phyloP scores from a whole-genome alignment of 805 yeast species.

The Monosporozyma aerobia region DNA sequence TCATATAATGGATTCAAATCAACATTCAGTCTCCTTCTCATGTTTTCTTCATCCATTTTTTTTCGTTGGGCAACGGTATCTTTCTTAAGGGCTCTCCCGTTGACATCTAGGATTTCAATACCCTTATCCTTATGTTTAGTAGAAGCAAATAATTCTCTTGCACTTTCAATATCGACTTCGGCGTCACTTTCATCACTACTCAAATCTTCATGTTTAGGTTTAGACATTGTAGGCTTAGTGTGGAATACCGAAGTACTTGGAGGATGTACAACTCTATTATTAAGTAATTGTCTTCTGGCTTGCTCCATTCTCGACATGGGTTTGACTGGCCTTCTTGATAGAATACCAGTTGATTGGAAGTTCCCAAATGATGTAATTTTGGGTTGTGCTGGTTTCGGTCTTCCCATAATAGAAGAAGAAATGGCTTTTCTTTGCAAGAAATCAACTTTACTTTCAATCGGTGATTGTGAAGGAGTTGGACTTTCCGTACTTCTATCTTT shows the following conservation, averaged over 20 bases:
- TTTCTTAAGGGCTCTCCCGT: constrained; percentile 32
- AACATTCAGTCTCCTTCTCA: constrained; percentile 72
- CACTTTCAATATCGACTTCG: constrained; percentile 32
- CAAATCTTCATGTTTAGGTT: constrained; percentile 17
- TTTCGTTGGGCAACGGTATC: constrained; percentile 34
- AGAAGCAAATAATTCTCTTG: constrained; percentile 29
- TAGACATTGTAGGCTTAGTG: constrained; percentile 25
- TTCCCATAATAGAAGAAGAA: constrained; percentile 22
- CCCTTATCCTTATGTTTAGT: constrained; percentile 25
- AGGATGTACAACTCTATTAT: constrained; percentile 34
- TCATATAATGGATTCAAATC: constrained; percentile 68
- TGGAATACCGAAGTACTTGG: constrained; percentile 44
- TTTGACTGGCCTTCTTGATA: constrained; percentile 10
- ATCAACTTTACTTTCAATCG: constrained; percentile 24
- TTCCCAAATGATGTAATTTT: constrained; percentile 34
- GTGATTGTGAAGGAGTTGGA: constrained; percentile 5
- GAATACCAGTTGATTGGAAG: constrained; percentile 20
- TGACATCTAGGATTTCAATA: constrained; percentile 33
- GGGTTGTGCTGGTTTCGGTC: constrained; percentile 28
- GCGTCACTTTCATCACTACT: constrained; percentile 35
- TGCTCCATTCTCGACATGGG: constrained; percentile 32
- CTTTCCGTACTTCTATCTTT: constrained; percentile 3
- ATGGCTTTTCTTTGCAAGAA: constrained; percentile 26
- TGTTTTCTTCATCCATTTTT: constrained; percentile 59
- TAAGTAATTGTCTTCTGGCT: constrained; percentile 29